Base-by-base conservation (phyloP, 768 basidiomycete species). In the Boletus coccyginus region DNA sequence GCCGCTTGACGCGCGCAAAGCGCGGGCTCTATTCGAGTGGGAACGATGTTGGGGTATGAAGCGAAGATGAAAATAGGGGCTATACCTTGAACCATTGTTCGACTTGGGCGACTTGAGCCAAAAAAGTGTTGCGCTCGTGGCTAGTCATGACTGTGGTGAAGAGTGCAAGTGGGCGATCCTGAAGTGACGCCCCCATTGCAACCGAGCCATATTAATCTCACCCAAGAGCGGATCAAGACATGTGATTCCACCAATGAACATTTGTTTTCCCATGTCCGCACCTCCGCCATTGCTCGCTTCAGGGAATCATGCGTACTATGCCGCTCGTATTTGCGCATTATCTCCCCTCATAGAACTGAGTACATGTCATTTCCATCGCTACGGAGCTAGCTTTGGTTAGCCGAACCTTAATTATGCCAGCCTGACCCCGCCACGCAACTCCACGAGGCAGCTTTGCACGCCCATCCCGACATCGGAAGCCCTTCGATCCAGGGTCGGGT, bases 41-140 rank as follows among this genome's bases (percentile, higher is more conserved):
- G 17, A 31, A 32, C 14, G 31, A 16, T 5, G 46, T 42, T 21
- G 7, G 19, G 11, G 27, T n/a, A 7, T 36, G 19, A n/a, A 13
- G 8, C 0, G 16, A 35, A 8, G 31, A 14, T 21, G 44, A 29
- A 21, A 24, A 62, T 43, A 66, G 65, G 66, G 62, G 66, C 1
- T 77, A 50, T 62, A 93, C 95, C 85, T 92, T 91, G 85, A 90
- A 97, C 92, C 94, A 98, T 55, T 82, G 75, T 74, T 97, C 89
- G 62, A 97, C 87, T 62, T 88, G 74, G 31, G 85, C 85, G 54
- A 97, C 91, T 73, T 99, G 92, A 36, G 83, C 78, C 41, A 83
- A 80, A 74, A 96, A 96, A 53, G 75, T 77, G 46, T 80, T 77
- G 73, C 81, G 80, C 75, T 92, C 89, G 70, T 73, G 71, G 64